Percentiles rank a stretch among this genome's conserved stretches.
phyloP scores from a whole-genome alignment of 306 rosid species.

The Rosa multiflora region DNA sequence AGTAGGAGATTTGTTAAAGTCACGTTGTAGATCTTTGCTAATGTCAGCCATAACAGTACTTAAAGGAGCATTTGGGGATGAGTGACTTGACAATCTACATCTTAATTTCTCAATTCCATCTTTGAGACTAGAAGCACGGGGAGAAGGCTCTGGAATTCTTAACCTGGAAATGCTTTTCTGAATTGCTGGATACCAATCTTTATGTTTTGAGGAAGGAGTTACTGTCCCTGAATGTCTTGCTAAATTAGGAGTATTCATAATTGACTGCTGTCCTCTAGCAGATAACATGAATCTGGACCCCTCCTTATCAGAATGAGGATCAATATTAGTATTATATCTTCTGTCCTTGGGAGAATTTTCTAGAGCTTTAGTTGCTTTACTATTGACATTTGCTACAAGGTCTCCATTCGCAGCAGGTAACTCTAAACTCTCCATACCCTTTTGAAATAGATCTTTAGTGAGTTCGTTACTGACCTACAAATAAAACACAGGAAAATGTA shows the following conservation, averaged over 20 bases:
- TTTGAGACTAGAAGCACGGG: constrained; percentile 49
- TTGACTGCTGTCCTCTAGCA: constrained; percentile 26
- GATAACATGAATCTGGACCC: constrained; percentile 28
- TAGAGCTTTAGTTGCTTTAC: constrained; percentile 9
- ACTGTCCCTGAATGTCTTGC: constrained; percentile 28
- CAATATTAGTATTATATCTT: constrained; percentile 16
- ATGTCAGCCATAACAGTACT: constrained; percentile 21
- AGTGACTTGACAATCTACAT: constrained; percentile 52
- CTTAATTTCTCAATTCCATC: constrained; percentile 58
- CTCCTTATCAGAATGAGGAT: constrained; percentile 32
- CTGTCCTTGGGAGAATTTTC: constrained; percentile 32
- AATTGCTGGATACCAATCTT: constrained; percentile 35
- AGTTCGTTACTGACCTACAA: constrained; percentile 49
- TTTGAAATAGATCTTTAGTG: constrained; percentile 24
- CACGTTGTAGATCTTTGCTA: constrained; percentile 31
- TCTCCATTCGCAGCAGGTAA: constrained; percentile 28
- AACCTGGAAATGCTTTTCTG: constrained; percentile 52
- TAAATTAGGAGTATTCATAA: constrained; percentile 43
- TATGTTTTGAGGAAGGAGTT: constrained; percentile 43
- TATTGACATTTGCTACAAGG: constrained; percentile 30
- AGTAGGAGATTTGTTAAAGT: constrained; percentile 36
- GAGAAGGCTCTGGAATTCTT: constrained; percentile 45
- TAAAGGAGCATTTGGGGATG: constrained; percentile 43
- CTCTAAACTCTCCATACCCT: constrained; percentile 26
- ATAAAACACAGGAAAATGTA: neutral